A percentile compares a stretch with the other conserved stretches of the same genome.
phyloP scores from a whole-genome alignment of 2,329 filamentous ascomycete species.

The Xylaria sp. region DNA sequence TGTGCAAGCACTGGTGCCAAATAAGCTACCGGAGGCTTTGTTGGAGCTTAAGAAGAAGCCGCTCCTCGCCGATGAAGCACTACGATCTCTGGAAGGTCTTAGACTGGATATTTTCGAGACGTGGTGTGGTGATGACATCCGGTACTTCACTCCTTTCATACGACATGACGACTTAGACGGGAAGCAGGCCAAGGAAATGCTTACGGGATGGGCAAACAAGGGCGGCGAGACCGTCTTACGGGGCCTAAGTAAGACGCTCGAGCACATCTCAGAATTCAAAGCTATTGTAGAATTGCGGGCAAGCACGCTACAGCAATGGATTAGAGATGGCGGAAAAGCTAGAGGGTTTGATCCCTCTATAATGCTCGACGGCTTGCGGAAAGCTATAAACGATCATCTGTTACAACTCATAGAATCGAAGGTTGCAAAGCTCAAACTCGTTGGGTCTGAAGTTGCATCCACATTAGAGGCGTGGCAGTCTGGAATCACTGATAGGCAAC shows the following conservation, averaged over 20 bases:
- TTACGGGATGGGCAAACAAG: slow-evolving; percentile 71
- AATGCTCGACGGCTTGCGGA: slow-evolving; percentile 75
- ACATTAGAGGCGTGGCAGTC: slow-evolving; percentile 70
- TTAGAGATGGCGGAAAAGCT: slow-evolving; percentile 72
- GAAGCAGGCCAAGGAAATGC: slow-evolving; percentile 67
- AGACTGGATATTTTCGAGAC: slow-evolving; percentile 80
- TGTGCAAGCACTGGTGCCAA: slow-evolving; percentile 80
- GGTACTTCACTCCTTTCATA: slow-evolving; percentile 87
- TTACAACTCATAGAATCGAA: slow-evolving; percentile 71
- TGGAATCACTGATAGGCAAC: slow-evolving; percentile 61
- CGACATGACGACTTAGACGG: slow-evolving; percentile 80
- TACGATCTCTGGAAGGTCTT: slow-evolving; percentile 75
- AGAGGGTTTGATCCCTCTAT: slow-evolving; percentile 74
- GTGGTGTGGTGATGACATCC: slow-evolving; percentile 86
- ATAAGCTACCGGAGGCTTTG: slow-evolving; percentile 76
- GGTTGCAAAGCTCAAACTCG: slow-evolving; percentile 70
- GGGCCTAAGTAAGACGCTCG: slow-evolving; percentile 71
- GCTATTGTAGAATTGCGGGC: slow-evolving; percentile 76
- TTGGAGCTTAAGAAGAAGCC: slow-evolving; percentile 74
- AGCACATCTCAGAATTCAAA: slow-evolving; percentile 72
- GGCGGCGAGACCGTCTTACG: slow-evolving; percentile 69
- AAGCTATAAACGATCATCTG: slow-evolving; percentile 75
- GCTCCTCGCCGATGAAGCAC: slow-evolving; percentile 75
- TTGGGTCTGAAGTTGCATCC: slow-evolving; percentile 72
- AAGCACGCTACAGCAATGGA: slow-evolving; percentile 78